Percentiles rank a stretch among this genome's conserved stretches.
phyloP scores from a whole-genome alignment of 2,329 filamentous ascomycete genomes.

The Fusarium pseudoanthophilum region DNA sequence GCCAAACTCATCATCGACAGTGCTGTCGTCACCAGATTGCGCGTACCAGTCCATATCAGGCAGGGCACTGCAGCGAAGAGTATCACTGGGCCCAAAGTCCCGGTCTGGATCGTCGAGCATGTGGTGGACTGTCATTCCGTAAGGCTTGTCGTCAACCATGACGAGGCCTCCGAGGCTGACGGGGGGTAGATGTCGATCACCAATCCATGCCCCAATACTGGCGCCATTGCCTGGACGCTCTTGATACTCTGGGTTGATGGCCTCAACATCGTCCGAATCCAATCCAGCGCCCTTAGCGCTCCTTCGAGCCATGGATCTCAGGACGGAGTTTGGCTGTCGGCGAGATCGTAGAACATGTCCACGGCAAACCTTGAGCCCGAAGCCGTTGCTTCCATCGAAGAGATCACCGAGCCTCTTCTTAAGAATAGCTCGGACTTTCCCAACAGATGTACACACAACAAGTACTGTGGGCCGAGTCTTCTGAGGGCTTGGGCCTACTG shows the following conservation, averaged over 20 bases:
- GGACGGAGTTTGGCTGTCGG: slow-evolving; percentile 50
- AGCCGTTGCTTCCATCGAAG: slow-evolving; percentile 71
- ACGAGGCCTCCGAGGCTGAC: slow-evolving; percentile 92
- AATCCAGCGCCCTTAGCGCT: slow-evolving; percentile 48
- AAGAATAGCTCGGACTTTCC: slow-evolving; percentile 76
- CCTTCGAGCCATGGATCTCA: slow-evolving; percentile 48
- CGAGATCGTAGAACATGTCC: slow-evolving; percentile 74
- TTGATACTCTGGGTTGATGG: slow-evolving; percentile 81
- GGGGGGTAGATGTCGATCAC: slow-evolving; percentile 85
- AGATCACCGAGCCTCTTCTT: slow-evolving; percentile 73
- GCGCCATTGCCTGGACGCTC: slow-evolving; percentile 83
- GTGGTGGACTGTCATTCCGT: slow-evolving; percentile 97
- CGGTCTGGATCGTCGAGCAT: slow-evolving; percentile 82
- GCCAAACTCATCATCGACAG: slow-evolving; percentile 63
- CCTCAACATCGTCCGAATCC: slow-evolving; percentile 53
- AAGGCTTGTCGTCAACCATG: slow-evolving; percentile 83
- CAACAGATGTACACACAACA: slow-evolving; percentile 79
- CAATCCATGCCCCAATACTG: slow-evolving; percentile 91
- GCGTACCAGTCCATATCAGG: slow-evolving; percentile 56
- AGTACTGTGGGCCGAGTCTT: slow-evolving; percentile 78
- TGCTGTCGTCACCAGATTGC: slow-evolving; percentile 55
- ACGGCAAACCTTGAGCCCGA: slow-evolving; percentile 76
- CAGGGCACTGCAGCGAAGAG: slow-evolving; percentile 54
- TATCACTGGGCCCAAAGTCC: slow-evolving; percentile 49
- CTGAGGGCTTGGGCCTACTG: slow-evolving; percentile 74